Base-by-base conservation (phyloP, 1,139 yeast genomes). In the Saccharomycopsis hybrid region DNA sequence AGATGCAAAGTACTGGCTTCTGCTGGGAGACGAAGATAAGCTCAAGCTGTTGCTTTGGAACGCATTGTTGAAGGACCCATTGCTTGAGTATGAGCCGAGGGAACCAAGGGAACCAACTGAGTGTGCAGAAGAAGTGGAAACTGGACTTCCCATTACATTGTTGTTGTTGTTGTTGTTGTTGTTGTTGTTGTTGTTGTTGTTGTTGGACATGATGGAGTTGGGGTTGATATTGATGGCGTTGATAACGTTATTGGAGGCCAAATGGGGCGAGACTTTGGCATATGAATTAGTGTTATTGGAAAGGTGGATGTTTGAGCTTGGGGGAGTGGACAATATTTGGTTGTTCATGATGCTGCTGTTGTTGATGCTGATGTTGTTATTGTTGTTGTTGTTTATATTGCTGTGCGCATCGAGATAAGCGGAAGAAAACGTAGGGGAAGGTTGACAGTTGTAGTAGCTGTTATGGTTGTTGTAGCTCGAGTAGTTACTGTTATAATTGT, bases 1-100 rank as follows among this genome's bases (percentile, higher is more conserved):
- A 31, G 82, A 76, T 13, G 46, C 46, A 30, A 43, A 46, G 33
- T 49, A 50, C 43, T 52, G 52, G 24, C 32, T 40, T 44, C 53
- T 43, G 11, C n/a, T n/a, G n/a, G n/a, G n/a, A n/a, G n/a, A n/a
- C n/a, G n/a, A n/a, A n/a, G n/a, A n/a, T n/a, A n/a, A n/a, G n/a
- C n/a, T n/a, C 41, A 43, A 42, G 43, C 41, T 27, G 24, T 30
- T 28, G 31, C 43, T 40, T 24, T 13, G 28, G 25, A 33, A 40
- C 3, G 43, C 28, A n/a, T n/a, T n/a, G n/a, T n/a, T n/a, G 11
- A n/a, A n/a, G n/a, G n/a, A n/a, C n/a, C n/a, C 24, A 27, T 9
- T 24, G 8, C 30, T 9, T 32, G 25, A 13, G 7, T 35, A 31
- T 4, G 47, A 37, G 30, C 29, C 18, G 3, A 31, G 35, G 24